Conservation (phyloP, 2,329 filamentous ascomycete species). For the Apiospora malaysiana region DNA sequence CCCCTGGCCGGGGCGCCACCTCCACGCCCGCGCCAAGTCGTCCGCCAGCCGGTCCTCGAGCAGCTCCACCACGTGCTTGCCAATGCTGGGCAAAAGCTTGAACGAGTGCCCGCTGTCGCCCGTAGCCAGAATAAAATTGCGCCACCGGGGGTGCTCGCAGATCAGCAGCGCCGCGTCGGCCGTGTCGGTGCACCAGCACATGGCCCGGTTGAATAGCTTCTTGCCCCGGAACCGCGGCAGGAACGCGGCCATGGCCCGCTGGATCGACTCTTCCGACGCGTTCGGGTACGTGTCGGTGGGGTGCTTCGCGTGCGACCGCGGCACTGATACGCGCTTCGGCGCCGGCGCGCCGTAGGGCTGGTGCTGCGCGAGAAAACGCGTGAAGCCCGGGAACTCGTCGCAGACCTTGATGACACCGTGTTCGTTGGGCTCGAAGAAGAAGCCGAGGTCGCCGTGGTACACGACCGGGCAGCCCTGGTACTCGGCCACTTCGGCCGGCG, state of each 20-base stretch:
- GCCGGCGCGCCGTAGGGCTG: slow-evolving; percentile 41
- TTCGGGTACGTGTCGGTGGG: slow-evolving; percentile 45
- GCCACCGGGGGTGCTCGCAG: slow-evolving; percentile 47
- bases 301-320: slow-evolving; percentile 44
- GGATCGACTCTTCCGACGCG: slow-evolving; percentile 39
- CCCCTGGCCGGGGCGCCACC: slow-evolving; percentile 49
- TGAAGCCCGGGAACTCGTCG: slow-evolving; percentile 48
- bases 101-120: slow-evolving; percentile 54
- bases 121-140: slow-evolving; percentile 52
- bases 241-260: slow-evolving; percentile 38
- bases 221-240: slow-evolving; percentile 38
- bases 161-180: slow-evolving; percentile 41
- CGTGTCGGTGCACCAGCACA: slow-evolving; percentile 45
- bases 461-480: slow-evolving; percentile 50
- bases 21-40: slow-evolving; percentile 48
- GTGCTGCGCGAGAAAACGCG: slow-evolving; percentile 38
- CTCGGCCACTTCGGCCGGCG: slow-evolving; percentile 45
- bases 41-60: slow-evolving; percentile 46
- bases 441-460: slow-evolving; percentile 53
- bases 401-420: slow-evolving; percentile 45
- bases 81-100: slow-evolving; percentile 52
- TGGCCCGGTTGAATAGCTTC: slow-evolving; percentile 38
- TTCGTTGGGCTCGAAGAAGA: slow-evolving; percentile 56
- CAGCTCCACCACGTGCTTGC: slow-evolving; percentile 52
- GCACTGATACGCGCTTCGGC: slow-evolving; percentile 40